These are phyloP conservation scores for Tripterygium wilfordii DNA, from an alignment of 177 flowering plant genomes.

Conservation along the genomic window DNA sequence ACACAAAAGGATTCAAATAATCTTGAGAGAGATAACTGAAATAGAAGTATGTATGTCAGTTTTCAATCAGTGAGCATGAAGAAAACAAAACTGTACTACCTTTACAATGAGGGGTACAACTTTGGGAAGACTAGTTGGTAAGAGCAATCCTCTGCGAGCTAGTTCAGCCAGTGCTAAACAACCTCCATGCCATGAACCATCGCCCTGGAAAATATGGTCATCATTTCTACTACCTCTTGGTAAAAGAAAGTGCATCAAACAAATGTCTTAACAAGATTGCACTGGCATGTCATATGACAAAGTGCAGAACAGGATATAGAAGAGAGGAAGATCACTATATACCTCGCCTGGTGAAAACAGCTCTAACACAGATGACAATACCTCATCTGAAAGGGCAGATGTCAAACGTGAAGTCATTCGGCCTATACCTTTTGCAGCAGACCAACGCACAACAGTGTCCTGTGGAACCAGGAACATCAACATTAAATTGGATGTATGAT, in stretches of 20 bases:
- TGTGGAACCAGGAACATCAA: conserved; percentile 15
- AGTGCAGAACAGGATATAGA: not conserved
- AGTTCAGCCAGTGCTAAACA: conserved; percentile 96
- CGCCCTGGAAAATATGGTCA: conserved; percentile 53
- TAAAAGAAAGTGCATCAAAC: too few species aligned
- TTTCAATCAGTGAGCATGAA: too few species aligned
- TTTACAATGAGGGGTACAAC: conserved; percentile 82
- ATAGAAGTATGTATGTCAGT: too few species aligned
- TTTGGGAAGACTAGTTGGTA: conserved; percentile 77
- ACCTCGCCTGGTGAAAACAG: conserved; percentile 89
- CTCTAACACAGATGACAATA: conserved; percentile 77
- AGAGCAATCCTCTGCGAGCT: conserved; percentile 89
- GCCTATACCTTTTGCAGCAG: conserved; percentile 98
- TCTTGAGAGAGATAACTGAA: too few species aligned
- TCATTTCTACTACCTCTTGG: too few species aligned
- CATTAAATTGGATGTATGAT: not conserved
- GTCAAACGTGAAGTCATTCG: conserved; percentile 82
- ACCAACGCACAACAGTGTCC: conserved; percentile 99
- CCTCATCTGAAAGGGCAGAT: conserved; percentile 73
- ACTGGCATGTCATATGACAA: too few species aligned
- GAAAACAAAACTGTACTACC: conserved; percentile 34
- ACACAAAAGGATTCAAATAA: too few species aligned
- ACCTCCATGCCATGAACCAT: conserved; percentile 99
- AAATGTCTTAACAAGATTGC: too few species aligned
- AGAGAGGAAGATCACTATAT: conserved; percentile 13